Percentiles rank a stretch among this genome's conserved stretches.
Conservation (phyloP, 805 yeast genomes). For the Myxozyma kluyveri region DNA sequence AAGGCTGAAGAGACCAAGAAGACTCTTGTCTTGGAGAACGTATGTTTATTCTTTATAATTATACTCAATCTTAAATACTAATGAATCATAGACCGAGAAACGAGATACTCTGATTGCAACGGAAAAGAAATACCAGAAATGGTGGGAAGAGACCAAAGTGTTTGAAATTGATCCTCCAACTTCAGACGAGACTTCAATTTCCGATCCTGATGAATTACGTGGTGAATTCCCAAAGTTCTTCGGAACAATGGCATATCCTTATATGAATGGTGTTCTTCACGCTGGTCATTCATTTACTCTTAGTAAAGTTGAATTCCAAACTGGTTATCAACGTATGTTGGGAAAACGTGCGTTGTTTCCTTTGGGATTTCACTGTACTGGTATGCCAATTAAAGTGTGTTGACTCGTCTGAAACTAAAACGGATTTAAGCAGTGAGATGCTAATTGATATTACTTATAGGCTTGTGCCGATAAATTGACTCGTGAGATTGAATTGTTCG, state of each 20-base stretch:
- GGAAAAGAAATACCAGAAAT: constrained; percentile 81
- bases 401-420: not conserved
- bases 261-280: constrained; percentile 97
- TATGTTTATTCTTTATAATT: not conserved
- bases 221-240: constrained; percentile 79
- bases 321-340: constrained; percentile 91
- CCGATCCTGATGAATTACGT: constrained; percentile 68
- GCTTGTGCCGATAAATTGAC: constrained; percentile 93
- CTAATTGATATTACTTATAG: constrained; percentile 32
- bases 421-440: not conserved
- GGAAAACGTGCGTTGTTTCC: constrained; percentile 93
- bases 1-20: constrained; percentile 9
- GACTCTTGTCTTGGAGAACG: constrained; percentile 19
- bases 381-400: constrained; percentile 77
- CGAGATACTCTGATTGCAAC: constrained; percentile 88
- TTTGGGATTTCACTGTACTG: constrained; percentile 98
- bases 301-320: constrained; percentile 86
- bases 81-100: constrained; percentile 77
- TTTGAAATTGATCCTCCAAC: constrained; percentile 90
- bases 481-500: constrained; percentile 90
- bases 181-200: constrained; percentile 57
- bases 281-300: constrained; percentile 97
- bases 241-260: constrained; percentile 96
- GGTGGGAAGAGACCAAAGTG: constrained; percentile 82
- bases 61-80: not conserved